phyloP scores from a whole-genome alignment of 345 rosid species.

The Eucalyptus pumila region DNA sequence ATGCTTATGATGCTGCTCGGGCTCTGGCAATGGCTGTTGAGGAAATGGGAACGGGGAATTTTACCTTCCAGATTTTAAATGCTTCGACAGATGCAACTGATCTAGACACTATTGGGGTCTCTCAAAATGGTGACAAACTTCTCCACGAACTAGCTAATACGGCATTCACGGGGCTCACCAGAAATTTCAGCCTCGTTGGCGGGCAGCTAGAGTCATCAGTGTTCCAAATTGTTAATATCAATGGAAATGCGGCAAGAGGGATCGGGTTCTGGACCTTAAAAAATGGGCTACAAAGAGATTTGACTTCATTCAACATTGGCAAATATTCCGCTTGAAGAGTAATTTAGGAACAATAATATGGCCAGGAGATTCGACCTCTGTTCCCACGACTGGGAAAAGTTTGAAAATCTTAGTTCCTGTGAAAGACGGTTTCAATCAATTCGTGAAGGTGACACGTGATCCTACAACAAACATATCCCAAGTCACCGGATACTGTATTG shows the following conservation, averaged over 20 bases:
- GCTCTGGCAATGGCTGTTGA: neutral
- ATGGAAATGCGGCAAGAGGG: neutral
- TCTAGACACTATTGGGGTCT: neutral
- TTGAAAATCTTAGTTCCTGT: neutral
- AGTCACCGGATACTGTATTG: neutral
- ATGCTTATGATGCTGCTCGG: neutral
- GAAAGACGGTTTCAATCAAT: neutral
- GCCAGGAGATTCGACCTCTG: neutral
- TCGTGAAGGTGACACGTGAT: neutral
- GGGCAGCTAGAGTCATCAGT: neutral
- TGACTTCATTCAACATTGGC: neutral
- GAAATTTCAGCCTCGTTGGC: neutral
- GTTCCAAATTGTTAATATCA: neutral
- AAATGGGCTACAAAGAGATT: neutral
- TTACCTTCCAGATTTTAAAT: neutral
- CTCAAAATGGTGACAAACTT: neutral
- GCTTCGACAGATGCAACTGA: neutral
- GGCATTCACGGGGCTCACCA: neutral
- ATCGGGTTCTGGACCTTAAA: neutral
- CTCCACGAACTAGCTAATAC: neutral
- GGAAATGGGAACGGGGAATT: neutral
- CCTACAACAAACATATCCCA: neutral
- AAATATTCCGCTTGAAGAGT: neutral
- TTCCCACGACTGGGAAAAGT: neutral
- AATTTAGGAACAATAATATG: neutral